Evolutionary conservation across 2,329 filamentous ascomycete genomes (phyloP), one percentile per base, ranked within the genome.

Genomic region (Epichloe baconii): DNA sequence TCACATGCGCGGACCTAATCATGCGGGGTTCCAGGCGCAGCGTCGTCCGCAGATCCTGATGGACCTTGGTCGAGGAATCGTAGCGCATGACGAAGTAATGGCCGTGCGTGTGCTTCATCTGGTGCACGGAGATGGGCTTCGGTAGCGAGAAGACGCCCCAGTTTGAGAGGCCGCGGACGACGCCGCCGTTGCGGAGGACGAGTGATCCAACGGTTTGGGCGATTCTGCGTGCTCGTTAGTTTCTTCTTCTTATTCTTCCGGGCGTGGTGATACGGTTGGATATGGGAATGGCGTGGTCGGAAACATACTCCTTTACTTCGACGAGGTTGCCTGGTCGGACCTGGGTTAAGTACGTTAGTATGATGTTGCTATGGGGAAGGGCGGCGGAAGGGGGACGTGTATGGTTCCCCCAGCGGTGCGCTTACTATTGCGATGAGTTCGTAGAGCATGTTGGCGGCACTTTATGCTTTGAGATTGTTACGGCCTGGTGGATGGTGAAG

Each of bases 1-100:
- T 94, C 52, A 97, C 89, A 54, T 91, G 82, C 26, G 82, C 83
- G 61, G 90, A 85, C 53, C 89, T 81, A 56, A 98, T 86, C 80
- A 97, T 86, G 52, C 93, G 77, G 41, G 93, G 91, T 71, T 98
- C 93, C 58, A 95, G 75, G 48, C 80, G 78, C 58, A 98, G 76
- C 17, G 86, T 91, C 54, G 77, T 77, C 55, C 84, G 78, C 41
- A 98, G 78, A 43, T 82, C 75, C 57, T 86, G 73, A 69, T 97
- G 91, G 7, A 86, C 83, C 48, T 74, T 68, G 7, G 82, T 72
- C 53, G 83, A 85, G 52, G 85, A 73, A 68, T 98, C 93, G 75
- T 95, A 98, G 61, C 93, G 87, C 86, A 98, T 87, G 64, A 95
- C 86, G 69, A 98, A 98, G 77, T 98, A 95, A 74, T 97, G 90